phyloP scores from a whole-genome alignment of 176 grass and related monocot genomes.

The maize (Zea mays) region DNA sequence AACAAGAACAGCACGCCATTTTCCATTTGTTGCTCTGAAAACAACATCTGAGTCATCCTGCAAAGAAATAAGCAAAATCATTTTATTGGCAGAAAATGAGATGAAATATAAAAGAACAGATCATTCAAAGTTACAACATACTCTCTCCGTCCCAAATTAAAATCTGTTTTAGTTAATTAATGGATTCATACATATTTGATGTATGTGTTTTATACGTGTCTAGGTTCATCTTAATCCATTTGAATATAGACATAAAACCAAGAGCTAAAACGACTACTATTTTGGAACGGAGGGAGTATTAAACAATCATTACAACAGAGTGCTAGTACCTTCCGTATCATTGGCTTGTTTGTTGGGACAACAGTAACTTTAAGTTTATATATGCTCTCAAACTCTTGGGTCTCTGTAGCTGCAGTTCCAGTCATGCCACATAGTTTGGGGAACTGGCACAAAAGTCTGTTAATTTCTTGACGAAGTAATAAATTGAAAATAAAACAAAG shows the following conservation, averaged over 20 bases:
- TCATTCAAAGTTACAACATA: slow-evolving; percentile 4
- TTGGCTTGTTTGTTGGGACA: slow-evolving; percentile 96
- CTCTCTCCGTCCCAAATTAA: no score
- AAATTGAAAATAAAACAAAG: slow-evolving; percentile 11
- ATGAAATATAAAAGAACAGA: neutral
- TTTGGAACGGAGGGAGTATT: neutral
- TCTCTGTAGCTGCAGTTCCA: slow-evolving; percentile 92
- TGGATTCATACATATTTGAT: no score
- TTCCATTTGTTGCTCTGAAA: slow-evolving; percentile 90
- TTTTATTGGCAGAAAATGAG: slow-evolving; percentile 4
- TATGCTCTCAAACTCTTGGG: slow-evolving; percentile 91
- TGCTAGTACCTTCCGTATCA: slow-evolving; percentile 86
- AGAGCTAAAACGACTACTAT: no score
- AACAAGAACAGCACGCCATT: slow-evolving; percentile 94
- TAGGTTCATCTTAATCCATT: no score
- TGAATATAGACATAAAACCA: no score
- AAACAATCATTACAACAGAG: slow-evolving; percentile 18
- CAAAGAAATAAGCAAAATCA: slow-evolving; percentile 30
- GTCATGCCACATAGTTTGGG: slow-evolving; percentile 99
- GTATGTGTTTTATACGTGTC: no score
- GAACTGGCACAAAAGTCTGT: slow-evolving; percentile 56
- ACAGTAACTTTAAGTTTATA: slow-evolving; percentile 97
- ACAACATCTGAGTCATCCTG: slow-evolving; percentile 99
- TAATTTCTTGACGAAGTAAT: slow-evolving; percentile 21
- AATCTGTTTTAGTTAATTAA: no score